phyloP scores from a whole-genome alignment of 306 rosid species.

The apple (Malus domestica) region DNA sequence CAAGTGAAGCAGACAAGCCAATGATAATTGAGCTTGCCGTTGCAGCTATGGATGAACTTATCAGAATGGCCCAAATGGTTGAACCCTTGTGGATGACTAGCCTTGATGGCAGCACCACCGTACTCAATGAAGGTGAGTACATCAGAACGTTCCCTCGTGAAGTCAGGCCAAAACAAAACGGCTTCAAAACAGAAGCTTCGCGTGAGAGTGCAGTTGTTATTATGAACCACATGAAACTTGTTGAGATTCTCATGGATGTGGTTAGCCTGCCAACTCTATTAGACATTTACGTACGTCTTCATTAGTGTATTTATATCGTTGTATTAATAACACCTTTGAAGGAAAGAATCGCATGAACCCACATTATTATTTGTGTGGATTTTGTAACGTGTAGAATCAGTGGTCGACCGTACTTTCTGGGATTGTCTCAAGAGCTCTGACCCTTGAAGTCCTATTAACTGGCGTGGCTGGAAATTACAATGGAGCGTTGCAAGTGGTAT shows the following conservation, averaged over 20 bases:
- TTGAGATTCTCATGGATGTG: slow-evolving; percentile 96
- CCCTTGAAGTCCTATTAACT: slow-evolving; percentile 76
- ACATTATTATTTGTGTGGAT: not conserved
- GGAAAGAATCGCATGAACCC: not conserved
- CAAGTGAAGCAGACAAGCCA: slow-evolving; percentile 77
- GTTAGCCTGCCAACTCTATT: slow-evolving; percentile 15
- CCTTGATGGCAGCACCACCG: slow-evolving; percentile 44
- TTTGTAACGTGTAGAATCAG: slow-evolving; percentile 41
- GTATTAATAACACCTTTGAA: not conserved
- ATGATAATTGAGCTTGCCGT: slow-evolving; percentile 84
- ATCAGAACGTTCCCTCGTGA: slow-evolving; percentile 56
- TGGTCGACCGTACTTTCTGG: slow-evolving; percentile 86
- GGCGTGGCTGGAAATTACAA: slow-evolving; percentile 97
- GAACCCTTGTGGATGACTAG: slow-evolving; percentile 89
- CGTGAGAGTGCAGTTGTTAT: slow-evolving; percentile 73
- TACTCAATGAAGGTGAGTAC: slow-evolving; percentile 78
- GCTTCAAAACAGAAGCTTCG: slow-evolving; percentile 72
- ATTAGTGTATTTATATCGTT: too few species aligned
- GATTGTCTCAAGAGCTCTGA: slow-evolving; percentile 83
- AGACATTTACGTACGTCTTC: too few species aligned
- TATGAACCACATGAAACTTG: slow-evolving; percentile 80
- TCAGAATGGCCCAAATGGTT: slow-evolving; percentile 78
- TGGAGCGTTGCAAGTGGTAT: slow-evolving; percentile 98
- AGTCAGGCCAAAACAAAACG: slow-evolving; percentile 63
- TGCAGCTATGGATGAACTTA: slow-evolving; percentile 85